Evolutionary conservation across 1,284 basidiomycete species (phyloP).

Genomic region (Lignosus rhinocerotis): DNA sequence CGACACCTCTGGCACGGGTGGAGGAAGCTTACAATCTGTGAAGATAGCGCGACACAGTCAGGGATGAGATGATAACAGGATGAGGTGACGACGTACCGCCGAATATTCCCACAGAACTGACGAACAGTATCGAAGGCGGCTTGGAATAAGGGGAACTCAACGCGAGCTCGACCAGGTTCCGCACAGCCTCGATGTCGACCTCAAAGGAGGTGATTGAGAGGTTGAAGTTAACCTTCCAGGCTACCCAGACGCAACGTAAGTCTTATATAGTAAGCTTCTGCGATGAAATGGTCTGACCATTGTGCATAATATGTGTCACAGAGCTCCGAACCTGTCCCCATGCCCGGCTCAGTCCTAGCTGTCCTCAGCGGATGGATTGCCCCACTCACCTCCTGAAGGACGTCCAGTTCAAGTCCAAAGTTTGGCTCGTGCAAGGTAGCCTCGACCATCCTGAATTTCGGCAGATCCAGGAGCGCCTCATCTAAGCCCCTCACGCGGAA

Average conservation of each 20-base stretch:
- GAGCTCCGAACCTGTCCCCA: slow-evolving; percentile 17
- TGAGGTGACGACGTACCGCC: slow-evolving; percentile 10
- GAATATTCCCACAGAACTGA: slow-evolving; percentile 36
- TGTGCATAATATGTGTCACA: slow-evolving; percentile 32
- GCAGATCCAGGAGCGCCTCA: slow-evolving; percentile 24
- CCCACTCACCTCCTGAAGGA: slow-evolving; percentile 32
- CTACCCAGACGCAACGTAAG: slow-evolving; percentile 13
- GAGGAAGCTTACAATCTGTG: slow-evolving; percentile 15
- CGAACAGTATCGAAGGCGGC: slow-evolving; percentile 32
- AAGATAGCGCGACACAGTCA: neutral
- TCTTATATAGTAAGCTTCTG: neutral
- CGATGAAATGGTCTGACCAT: slow-evolving; percentile 24
- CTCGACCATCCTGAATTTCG: slow-evolving; percentile 37
- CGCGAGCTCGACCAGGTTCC: slow-evolving; percentile 29
- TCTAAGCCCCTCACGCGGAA: slow-evolving; percentile 36
- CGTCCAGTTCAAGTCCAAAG: slow-evolving; percentile 30
- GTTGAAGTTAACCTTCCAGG: slow-evolving; percentile 42
- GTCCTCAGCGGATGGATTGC: neutral
- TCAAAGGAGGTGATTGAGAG: slow-evolving; percentile 28
- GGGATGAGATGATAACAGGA: no score
- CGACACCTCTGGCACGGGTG: slow-evolving; percentile 16
- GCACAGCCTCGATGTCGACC: slow-evolving; percentile 21
- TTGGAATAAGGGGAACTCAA: slow-evolving; percentile 24
- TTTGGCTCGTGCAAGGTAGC: slow-evolving; percentile 31
- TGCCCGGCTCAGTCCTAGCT: neutral